A percentile compares a stretch with the other conserved stretches of the same genome.
Evolutionary conservation across 169 alveolate species (phyloP).

Genomic region (Ophryocystis elektroscirrha): DNA sequence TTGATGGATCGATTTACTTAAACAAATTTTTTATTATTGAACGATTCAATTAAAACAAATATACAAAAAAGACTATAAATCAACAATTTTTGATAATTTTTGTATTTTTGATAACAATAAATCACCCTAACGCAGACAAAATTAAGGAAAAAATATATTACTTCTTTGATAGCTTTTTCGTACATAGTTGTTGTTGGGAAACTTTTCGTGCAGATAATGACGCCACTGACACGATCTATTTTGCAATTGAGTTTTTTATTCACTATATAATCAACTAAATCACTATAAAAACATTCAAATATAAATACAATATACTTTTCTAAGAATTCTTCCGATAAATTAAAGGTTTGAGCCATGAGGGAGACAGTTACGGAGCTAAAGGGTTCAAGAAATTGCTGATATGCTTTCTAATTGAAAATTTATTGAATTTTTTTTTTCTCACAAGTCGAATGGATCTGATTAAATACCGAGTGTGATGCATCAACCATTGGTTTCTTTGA

Average conservation of each 20-base stretch:
- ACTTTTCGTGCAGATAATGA: too few species aligned
- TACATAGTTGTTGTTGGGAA: too few species aligned
- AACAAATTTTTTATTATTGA: background rate
- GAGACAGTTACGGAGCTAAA: constrained; percentile 73
- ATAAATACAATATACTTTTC: constrained; percentile 29
- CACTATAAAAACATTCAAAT: constrained; percentile 19
- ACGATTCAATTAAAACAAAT: background rate
- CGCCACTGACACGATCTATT: constrained; percentile 77
- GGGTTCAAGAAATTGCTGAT: constrained; percentile 68
- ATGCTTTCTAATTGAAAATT: too few species aligned
- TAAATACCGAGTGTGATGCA: constrained; percentile 3
- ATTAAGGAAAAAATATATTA: too few species aligned
- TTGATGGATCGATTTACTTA: background rate
- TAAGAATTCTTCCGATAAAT: constrained; percentile 61
- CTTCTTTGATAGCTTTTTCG: too few species aligned
- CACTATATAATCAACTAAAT: constrained; percentile 61
- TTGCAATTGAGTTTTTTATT: constrained; percentile 69
- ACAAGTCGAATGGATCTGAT: constrained; percentile 10
- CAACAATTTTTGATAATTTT: background rate
- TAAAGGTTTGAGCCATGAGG: constrained; percentile 77
- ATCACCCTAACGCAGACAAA: too few species aligned
- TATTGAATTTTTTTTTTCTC: too few species aligned
- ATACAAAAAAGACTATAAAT: background rate
- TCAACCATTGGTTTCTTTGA: background rate
- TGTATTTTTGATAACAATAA: too few species aligned